Evolutionary conservation across 306 rosid species (phyloP), one percentile per base, ranked within the genome.

Genomic region (Quercus aquifolioides): DNA sequence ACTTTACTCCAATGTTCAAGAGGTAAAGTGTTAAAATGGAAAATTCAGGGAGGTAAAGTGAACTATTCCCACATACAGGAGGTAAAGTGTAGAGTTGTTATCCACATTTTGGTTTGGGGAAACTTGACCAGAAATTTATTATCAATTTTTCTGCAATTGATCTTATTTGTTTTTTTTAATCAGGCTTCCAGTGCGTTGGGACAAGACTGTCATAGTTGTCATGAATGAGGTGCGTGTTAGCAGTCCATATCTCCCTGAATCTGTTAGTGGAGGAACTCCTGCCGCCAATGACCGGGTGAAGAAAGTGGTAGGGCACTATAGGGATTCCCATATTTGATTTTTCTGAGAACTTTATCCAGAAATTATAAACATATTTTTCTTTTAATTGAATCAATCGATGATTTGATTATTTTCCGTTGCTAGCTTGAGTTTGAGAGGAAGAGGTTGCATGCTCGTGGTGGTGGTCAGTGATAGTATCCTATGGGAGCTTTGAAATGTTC

Each of bases 141-240:
- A 23, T 73, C 69, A 4, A 26, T 20, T 70, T 76, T 55, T 20
- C 54, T 63, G 57, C 63, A 76, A 79, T 81, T 54, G 79, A 83
- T 74, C 70, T 19, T 26, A 26, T 79, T 81, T 43, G 26, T 65
- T 43, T 82, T 31, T 76, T 73, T 41, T 8, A 41, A 79, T 68
- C 90, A 95, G 99, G 91, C 99, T 95, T 84, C 99, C 99, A 14
- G 99, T 95, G 56, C 94, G 93, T 71, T 95, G 99, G 99, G 99
- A 95, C 87, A 91, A 91, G 92, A 91, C 98, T 31, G 89, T 80
- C 70, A 95, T 95, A 80, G 96, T 95, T 88, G 99, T 95, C 85
- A 88, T 95, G 99, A 89, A 95, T 63, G 96, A 90, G 82, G 98
- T 95, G 59, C 94, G 98, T 13, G 98, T 95, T 33, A 65, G 90